Percentiles rank a stretch among this genome's conserved stretches.
These are phyloP conservation scores for Candida quercuum DNA, from an alignment of 805 yeast genomes.

Conservation along the genomic window DNA sequence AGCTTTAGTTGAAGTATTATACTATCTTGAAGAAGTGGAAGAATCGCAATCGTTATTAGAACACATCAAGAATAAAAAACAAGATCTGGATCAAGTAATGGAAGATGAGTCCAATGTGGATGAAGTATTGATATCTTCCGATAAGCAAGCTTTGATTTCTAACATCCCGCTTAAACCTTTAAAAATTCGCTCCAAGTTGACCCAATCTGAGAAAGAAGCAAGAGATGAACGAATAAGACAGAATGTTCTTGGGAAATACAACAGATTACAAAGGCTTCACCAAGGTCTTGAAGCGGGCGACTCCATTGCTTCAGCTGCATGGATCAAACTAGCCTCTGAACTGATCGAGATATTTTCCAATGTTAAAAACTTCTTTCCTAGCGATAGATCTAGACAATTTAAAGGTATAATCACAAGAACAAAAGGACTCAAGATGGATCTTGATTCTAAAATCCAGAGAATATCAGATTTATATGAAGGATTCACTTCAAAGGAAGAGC, in stretches of 20 bases:
- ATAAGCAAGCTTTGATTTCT: constrained; percentile 19
- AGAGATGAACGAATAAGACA: constrained; percentile 53
- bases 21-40: constrained; percentile 54
- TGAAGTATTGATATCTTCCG: constrained; percentile 1
- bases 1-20: constrained; percentile 77
- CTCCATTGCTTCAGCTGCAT: constrained; percentile 59
- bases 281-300: constrained; percentile 45
- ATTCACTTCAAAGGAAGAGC: constrained; percentile 34
- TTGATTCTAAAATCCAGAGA: constrained; percentile 71
- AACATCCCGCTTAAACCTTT: constrained; percentile 16
- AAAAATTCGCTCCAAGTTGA: constrained; percentile 27
- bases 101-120: constrained; percentile 11
- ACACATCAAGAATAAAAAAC: constrained; percentile 44
- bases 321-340: constrained; percentile 83
- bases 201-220: constrained; percentile 43
- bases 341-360: constrained; percentile 77
- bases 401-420: constrained; percentile 62
- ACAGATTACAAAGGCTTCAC: constrained; percentile 47
- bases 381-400: constrained; percentile 65
- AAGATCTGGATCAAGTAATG: constrained; percentile 17
- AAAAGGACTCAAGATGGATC: constrained; percentile 52
- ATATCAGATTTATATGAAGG: constrained; percentile 62
- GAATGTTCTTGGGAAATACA: constrained; percentile 51
- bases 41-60: constrained; percentile 48
- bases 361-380: constrained; percentile 72